Evolutionary conservation across 306 rosid genomes (phyloP).

Genomic region (Ormosia emarginata): DNA sequence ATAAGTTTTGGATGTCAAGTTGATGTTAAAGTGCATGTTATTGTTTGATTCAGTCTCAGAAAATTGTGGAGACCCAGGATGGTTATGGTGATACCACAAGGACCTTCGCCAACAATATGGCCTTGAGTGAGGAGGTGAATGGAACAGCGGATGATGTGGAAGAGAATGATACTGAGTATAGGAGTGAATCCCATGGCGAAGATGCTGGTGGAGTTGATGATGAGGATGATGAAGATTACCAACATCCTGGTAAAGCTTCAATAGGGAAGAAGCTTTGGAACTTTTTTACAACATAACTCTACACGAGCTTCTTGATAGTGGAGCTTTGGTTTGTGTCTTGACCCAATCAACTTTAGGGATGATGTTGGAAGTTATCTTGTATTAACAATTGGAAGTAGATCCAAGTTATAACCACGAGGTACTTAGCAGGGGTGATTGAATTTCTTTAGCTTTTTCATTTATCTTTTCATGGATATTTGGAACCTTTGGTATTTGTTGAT

Average conservation of each 20-base stretch:
- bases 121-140: slow-evolving; percentile 87
- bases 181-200: slow-evolving; percentile 58
- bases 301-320: slow-evolving; percentile 8
- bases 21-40: background rate
- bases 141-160: slow-evolving; percentile 51
- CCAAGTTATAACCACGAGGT: slow-evolving; percentile 37
- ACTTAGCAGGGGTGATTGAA: slow-evolving; percentile 48
- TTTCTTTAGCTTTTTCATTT: slow-evolving; percentile 38
- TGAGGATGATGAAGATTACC: slow-evolving; percentile 51
- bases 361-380: slow-evolving; percentile 38
- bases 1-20: background rate
- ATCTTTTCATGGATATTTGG: slow-evolving; percentile 36
- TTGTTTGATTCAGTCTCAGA: slow-evolving; percentile 46
- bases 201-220: slow-evolving; percentile 40
- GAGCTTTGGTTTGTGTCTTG: slow-evolving; percentile 28
- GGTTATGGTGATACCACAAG: slow-evolving; percentile 38
- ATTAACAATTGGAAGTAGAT: slow-evolving; percentile 53
- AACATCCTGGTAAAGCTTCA: slow-evolving; percentile 78
- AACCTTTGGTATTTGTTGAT: slow-evolving; percentile 30
- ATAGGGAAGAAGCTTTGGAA: slow-evolving; percentile 88
- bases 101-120: slow-evolving; percentile 22
- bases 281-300: slow-evolving; percentile 66
- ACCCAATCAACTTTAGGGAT: slow-evolving; percentile 51
- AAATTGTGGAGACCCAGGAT: slow-evolving; percentile 38
- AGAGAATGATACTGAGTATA: slow-evolving; percentile 40